Percentiles rank a stretch among this genome's conserved stretches.
Evolutionary conservation across 2,329 filamentous ascomycete species (phyloP).

Genomic region (Claviceps fusiformis): DNA sequence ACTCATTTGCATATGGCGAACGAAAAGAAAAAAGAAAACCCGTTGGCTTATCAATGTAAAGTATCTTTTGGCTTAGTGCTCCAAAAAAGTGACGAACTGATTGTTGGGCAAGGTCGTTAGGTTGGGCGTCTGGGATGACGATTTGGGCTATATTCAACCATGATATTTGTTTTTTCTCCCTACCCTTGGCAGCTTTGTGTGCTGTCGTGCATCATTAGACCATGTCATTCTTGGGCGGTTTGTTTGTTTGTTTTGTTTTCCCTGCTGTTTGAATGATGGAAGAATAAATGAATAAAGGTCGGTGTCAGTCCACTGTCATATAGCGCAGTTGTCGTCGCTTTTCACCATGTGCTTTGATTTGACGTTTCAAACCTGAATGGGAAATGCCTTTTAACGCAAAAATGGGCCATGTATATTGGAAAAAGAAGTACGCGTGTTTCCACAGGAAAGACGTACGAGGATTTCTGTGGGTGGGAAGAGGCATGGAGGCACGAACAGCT

Average conservation of each 20-base stretch:
- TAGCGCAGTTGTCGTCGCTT: neutral
- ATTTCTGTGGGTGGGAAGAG: too few relatives aligned
- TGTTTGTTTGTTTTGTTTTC: neutral
- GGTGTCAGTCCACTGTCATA: neutral
- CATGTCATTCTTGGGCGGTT: neutral
- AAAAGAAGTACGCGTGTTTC: too few relatives aligned
- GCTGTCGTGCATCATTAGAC: neutral
- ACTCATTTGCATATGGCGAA: neutral
- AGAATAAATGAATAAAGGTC: neutral
- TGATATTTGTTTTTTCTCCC: neutral
- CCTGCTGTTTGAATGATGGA: neutral
- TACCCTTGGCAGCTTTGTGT: neutral
- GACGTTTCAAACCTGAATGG: too few relatives aligned
- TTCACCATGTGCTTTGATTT: neutral
- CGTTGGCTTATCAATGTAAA: neutral
- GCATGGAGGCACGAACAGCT: neutral
- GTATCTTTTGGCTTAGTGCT: neutral
- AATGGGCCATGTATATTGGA: too few relatives aligned
- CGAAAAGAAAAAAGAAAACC: neutral
- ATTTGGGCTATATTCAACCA: slow-evolving; percentile 13
- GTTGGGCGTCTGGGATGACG: slow-evolving; percentile 17
- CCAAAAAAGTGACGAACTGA: neutral
- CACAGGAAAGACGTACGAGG: too few relatives aligned
- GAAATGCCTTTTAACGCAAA: too few relatives aligned
- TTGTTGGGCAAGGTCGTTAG: slow-evolving; percentile 12